Conservation (phyloP, 1,284 basidiomycete genomes). For the Phellinidium pouzarii region DNA sequence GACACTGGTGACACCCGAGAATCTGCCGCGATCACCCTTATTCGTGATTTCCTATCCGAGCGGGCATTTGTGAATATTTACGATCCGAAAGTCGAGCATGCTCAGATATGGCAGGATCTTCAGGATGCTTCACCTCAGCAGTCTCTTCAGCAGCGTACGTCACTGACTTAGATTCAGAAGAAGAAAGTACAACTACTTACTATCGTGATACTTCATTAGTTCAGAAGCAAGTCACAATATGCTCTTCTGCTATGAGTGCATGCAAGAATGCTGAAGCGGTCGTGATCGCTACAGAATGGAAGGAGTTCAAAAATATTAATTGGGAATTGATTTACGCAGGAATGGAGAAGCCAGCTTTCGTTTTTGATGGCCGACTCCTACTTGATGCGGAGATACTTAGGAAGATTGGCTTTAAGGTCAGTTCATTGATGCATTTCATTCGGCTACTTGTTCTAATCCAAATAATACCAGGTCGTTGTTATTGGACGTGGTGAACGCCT, state of each 20-base stretch:
- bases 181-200: background rate
- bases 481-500: slow-evolving; percentile 22
- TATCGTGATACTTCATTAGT: slow-evolving; percentile 38
- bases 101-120: slow-evolving; percentile 74
- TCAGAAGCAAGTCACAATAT: slow-evolving; percentile 84
- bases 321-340: slow-evolving; percentile 81
- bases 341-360: slow-evolving; percentile 95
- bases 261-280: slow-evolving; percentile 88
- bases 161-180: background rate
- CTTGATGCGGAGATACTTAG: slow-evolving; percentile 76
- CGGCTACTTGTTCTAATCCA: background rate
- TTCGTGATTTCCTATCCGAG: slow-evolving; percentile 91
- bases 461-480: slow-evolving; percentile 7
- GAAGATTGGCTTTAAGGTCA: slow-evolving; percentile 89
- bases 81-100: slow-evolving; percentile 79
- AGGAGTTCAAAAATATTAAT: slow-evolving; percentile 89
- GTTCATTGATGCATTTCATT: slow-evolving; percentile 23
- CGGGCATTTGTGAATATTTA: slow-evolving; percentile 83
- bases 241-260: slow-evolving; percentile 73
- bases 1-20: slow-evolving; percentile 98
- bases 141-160: slow-evolving; percentile 55
- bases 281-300: slow-evolving; percentile 93
- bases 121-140: slow-evolving; percentile 55
- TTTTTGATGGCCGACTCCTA: slow-evolving; percentile 89
- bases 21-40: slow-evolving; percentile 92